Percentiles rank a stretch among this genome's conserved stretches.
Conservation (phyloP, 441 rosid genomes). For the Syzygium malaccense region DNA sequence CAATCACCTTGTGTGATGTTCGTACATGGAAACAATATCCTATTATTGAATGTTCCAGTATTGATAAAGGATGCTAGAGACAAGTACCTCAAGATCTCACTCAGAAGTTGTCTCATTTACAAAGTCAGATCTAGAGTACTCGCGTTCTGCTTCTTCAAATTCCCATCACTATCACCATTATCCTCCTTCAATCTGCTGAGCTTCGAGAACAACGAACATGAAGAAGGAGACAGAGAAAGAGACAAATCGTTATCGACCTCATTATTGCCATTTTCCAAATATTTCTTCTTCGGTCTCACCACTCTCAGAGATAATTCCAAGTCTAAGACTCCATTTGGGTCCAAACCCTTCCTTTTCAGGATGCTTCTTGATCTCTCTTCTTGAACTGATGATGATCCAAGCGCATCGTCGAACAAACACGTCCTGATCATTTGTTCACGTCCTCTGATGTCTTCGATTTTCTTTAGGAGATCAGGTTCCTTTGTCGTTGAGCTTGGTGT, state of each 20-base stretch:
- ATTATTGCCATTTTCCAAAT: background rate
- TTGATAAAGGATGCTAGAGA: background rate
- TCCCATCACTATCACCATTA: constrained; percentile 6
- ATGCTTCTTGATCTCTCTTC: constrained; percentile 18
- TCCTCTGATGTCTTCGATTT: background rate
- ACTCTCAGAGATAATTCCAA: constrained; percentile 65
- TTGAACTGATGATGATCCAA: background rate
- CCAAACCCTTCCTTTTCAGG: constrained; percentile 30
- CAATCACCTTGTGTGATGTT: background rate
- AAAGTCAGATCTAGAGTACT: constrained; percentile 87
- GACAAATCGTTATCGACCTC: constrained; percentile 34
- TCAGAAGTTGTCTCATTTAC: constrained; percentile 57
- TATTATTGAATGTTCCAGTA: background rate
- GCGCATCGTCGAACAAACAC: constrained; percentile 9
- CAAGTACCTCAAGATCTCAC: constrained; percentile 81
- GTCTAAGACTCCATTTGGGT: constrained; percentile 34
- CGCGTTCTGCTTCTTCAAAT: constrained; percentile 23
- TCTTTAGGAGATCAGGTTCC: background rate
- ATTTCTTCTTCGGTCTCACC: constrained; percentile 11
- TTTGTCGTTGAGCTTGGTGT: constrained; percentile 15
- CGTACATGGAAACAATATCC: background rate
- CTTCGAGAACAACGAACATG: constrained; percentile 34
- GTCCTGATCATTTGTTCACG: background rate
- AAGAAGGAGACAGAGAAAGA: constrained; percentile 46
- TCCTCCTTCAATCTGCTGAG: constrained; percentile 28